Evolutionary conservation across 805 yeast species (phyloP).

Genomic region (Saccharomycopsis oosterbeekiorum): DNA sequence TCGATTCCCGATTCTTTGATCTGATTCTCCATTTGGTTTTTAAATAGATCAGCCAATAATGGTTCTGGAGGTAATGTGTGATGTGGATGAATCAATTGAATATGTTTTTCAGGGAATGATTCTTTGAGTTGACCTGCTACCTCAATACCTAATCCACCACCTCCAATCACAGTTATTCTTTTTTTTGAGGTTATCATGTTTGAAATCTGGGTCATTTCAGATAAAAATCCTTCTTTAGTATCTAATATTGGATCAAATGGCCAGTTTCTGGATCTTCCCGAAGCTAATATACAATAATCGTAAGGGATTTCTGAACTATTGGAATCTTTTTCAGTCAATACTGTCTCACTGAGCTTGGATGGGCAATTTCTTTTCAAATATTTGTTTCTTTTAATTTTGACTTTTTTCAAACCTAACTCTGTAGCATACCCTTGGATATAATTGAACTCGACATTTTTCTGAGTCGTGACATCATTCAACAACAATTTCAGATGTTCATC

Average conservation of each 20-base stretch:
- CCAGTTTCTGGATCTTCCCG: slow-evolving; percentile 44
- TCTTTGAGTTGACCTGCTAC: slow-evolving; percentile 38
- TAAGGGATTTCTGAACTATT: slow-evolving; percentile 21
- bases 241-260: slow-evolving; percentile 43
- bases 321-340: background rate
- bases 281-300: slow-evolving; percentile 38
- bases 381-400: slow-evolving; percentile 28
- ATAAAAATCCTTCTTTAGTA: slow-evolving; percentile 28
- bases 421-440: slow-evolving; percentile 16
- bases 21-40: slow-evolving; percentile 13
- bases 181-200: slow-evolving; percentile 22
- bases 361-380: slow-evolving; percentile 4
- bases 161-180: slow-evolving; percentile 39
- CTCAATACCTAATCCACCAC: slow-evolving; percentile 45
- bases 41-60: slow-evolving; percentile 21
- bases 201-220: slow-evolving; percentile 35
- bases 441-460: slow-evolving; percentile 8
- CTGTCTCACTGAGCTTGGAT: slow-evolving; percentile 10
- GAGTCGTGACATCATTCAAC: slow-evolving; percentile 20
- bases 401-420: slow-evolving; percentile 23
- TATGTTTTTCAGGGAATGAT: slow-evolving; percentile 29
- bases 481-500: slow-evolving; percentile 15
- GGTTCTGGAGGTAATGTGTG: slow-evolving; percentile 32
- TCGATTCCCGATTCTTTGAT: slow-evolving; percentile 21
- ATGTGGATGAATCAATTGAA: slow-evolving; percentile 35